A percentile compares a stretch with the other conserved stretches of the same genome.
These are phyloP conservation scores for Pestalotiopsis sp. DNA, from an alignment of 2,329 filamentous ascomycete genomes.

Conservation along the genomic window DNA sequence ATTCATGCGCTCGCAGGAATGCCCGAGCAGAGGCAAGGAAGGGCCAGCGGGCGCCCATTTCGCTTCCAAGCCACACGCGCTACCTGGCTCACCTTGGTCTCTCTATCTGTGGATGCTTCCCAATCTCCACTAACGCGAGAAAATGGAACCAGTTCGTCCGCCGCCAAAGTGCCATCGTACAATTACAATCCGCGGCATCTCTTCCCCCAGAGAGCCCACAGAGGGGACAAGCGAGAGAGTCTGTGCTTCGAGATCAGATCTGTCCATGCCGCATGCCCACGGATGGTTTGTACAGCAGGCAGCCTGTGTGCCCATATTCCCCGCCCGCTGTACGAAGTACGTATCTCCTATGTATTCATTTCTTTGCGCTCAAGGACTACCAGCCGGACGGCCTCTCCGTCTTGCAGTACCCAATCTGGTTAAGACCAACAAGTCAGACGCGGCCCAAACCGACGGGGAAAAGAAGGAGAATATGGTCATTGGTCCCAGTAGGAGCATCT, in stretches of 20 bases:
- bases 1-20: conserved; percentile 10
- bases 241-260: conserved; percentile 8
- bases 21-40: not conserved
- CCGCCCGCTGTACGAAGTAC: too few relatives aligned
- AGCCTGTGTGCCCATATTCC: not conserved
- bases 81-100: not conserved
- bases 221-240: conserved; percentile 6
- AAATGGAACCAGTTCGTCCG: not conserved
- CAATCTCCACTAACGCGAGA: not conserved
- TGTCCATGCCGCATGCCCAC: conserved; percentile 1
- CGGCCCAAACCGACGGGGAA: conserved; percentile 1
- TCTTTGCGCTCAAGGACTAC: not conserved
- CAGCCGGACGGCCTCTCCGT: not conserved
- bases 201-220: not conserved
- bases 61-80: not conserved
- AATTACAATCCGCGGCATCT: not conserved
- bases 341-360: not conserved
- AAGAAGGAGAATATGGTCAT: not conserved
- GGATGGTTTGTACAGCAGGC: not conserved
- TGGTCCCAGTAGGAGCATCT: not conserved
- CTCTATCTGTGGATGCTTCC: not conserved
- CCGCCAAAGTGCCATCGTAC: not conserved
- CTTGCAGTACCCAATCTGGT: not conserved
- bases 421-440: not conserved
- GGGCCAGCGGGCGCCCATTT: not conserved